Conservation (phyloP, 1,284 basidiomycete genomes). For the Apiotrichum brassicae region DNA sequence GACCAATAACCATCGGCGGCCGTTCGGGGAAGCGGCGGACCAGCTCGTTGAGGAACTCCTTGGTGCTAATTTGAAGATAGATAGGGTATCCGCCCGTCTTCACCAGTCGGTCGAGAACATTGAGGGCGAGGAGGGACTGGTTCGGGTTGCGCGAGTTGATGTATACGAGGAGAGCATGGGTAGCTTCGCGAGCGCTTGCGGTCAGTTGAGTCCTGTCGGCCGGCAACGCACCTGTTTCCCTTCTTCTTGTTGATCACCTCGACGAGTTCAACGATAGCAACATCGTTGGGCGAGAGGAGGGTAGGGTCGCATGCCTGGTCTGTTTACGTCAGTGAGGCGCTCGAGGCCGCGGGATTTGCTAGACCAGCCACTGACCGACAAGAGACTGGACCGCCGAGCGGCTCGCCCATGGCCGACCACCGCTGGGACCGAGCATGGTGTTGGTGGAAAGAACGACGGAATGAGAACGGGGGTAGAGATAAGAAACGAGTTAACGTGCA, state of each 20-base stretch:
- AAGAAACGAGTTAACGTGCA: background rate
- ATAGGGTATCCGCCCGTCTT: conserved; percentile 95
- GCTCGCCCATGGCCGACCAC: conserved; percentile 36
- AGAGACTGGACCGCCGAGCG: conserved; percentile 41
- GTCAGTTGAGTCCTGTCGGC: background rate
- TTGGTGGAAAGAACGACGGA: background rate
- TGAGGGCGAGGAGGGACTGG: conserved; percentile 36
- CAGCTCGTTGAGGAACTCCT: conserved; percentile 97
- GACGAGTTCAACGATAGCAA: conserved; percentile 85
- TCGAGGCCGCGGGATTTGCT: too few species aligned
- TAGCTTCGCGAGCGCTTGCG: conserved; percentile 32
- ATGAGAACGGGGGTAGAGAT: background rate
- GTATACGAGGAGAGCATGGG: conserved; percentile 51
- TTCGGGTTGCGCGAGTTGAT: conserved; percentile 45
- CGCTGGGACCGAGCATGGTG: conserved; percentile 23
- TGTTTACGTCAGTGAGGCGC: too few species aligned
- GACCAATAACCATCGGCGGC: conserved; percentile 87
- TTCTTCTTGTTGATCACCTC: conserved; percentile 92
- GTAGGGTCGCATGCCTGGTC: conserved; percentile 83
- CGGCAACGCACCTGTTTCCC: conserved; percentile 74
- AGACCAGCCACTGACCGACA: conserved; percentile 39
- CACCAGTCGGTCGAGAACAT: conserved; percentile 84
- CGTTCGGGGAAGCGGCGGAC: conserved; percentile 96
- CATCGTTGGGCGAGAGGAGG: conserved; percentile 81
- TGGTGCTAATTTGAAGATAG: conserved; percentile 95